Conservation (phyloP, 306 rosid species). For the Sechiopsis laciniata region DNA sequence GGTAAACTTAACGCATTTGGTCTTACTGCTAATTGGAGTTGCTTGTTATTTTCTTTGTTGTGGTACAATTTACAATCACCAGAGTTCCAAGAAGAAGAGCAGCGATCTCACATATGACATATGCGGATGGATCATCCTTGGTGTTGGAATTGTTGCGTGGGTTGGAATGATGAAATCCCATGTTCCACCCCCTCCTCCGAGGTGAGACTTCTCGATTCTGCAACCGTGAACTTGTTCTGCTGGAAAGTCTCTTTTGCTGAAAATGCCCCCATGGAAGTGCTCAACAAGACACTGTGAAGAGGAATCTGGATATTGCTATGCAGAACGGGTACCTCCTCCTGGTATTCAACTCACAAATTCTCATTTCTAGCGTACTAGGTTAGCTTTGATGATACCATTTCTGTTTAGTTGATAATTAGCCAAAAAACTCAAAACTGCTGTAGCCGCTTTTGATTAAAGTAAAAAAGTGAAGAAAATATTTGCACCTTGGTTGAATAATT, state of each 20-base stretch:
- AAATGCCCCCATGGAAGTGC: conserved; percentile 18
- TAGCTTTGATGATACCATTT: neutral
- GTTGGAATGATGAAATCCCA: conserved; percentile 68
- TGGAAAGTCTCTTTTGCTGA: conserved; percentile 16
- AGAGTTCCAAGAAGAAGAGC: conserved; percentile 57
- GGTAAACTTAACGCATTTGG: neutral
- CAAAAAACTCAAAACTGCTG: neutral
- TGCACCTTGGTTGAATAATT: neutral
- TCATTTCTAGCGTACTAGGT: conserved; percentile 4
- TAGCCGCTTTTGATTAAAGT: neutral
- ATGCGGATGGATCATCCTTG: conserved; percentile 79
- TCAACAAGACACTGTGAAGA: neutral
- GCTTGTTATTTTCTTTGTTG: neutral
- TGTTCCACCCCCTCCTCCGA: conserved; percentile 52
- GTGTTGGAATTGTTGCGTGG: conserved; percentile 63
- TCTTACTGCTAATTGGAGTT: no score
- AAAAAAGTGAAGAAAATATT: neutral
- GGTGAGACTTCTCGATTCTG: conserved; percentile 35
- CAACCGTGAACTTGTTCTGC: neutral
- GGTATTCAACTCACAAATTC: conserved; percentile 4
- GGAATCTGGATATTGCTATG: neutral
- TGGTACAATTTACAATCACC: conserved; percentile 13
- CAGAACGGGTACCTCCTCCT: neutral
- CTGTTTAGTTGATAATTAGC: neutral
- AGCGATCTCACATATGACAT: conserved; percentile 67